These are phyloP conservation scores for Aplosporella prunicola DNA, from an alignment of 2,329 filamentous ascomycete genomes.

Conservation along the genomic window DNA sequence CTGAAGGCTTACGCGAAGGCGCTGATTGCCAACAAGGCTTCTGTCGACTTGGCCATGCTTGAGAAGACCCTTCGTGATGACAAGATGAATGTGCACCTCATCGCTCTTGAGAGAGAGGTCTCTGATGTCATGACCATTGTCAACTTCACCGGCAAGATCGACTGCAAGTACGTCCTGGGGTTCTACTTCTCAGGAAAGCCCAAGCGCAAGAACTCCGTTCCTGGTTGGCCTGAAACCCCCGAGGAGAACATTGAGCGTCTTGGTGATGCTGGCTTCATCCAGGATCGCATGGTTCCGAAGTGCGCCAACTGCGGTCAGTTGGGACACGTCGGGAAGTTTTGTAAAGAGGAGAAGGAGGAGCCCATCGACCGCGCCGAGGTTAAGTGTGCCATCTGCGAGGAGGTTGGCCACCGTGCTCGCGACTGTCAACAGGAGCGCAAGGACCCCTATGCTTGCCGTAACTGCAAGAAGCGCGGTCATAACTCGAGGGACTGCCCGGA, in stretches of 20 bases:
- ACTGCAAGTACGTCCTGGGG: conserved; percentile 54
- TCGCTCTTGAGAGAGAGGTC: conserved; percentile 40
- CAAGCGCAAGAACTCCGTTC: conserved; percentile 41
- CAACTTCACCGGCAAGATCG: conserved; percentile 46
- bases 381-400: conserved; percentile 56
- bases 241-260: conserved; percentile 57
- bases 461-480: conserved; percentile 47
- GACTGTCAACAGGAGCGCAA: conserved; percentile 50
- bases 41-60: conserved; percentile 38
- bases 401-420: conserved; percentile 55
- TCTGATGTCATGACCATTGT: conserved; percentile 40
- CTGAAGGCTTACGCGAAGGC: conserved; percentile 38
- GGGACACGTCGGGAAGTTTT: conserved; percentile 54
- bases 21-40: conserved; percentile 24
- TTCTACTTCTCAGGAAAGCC: conserved; percentile 53
- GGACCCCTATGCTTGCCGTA: conserved; percentile 58
- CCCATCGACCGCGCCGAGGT: conserved; percentile 36
- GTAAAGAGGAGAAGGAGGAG: conserved; percentile 49
- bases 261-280: conserved; percentile 54
- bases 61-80: conserved; percentile 43
- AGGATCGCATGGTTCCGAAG: conserved; percentile 48
- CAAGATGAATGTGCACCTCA: conserved; percentile 40
- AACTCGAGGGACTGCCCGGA: conserved; percentile 29
- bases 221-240: conserved; percentile 48
- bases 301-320: conserved; percentile 57